Conservation (phyloP, 2,329 filamentous ascomycete genomes). For the Sporothrix protearum region DNA sequence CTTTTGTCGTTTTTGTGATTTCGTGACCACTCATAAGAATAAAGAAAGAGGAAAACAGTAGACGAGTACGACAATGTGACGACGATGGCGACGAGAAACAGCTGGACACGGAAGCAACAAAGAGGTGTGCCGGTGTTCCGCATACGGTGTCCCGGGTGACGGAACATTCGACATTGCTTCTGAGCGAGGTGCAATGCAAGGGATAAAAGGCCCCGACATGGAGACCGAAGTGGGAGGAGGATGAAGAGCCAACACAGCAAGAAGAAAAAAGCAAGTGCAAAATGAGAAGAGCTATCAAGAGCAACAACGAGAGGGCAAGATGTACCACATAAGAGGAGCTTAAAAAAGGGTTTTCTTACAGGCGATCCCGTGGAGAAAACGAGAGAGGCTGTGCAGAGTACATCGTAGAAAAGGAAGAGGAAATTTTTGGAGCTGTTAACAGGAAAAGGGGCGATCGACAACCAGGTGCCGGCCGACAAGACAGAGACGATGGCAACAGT, state of each 20-base stretch:
- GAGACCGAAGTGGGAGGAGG: not conserved
- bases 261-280: not conserved
- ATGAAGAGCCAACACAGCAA: not conserved
- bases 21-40: not conserved
- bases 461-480: not conserved
- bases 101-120: not conserved
- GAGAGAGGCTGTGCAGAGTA: not conserved
- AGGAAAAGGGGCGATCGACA: not conserved
- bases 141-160: not conserved
- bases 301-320: not conserved
- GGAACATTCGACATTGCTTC: not conserved
- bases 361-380: not conserved
- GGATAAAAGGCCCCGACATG: not conserved
- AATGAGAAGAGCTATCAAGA: not conserved
- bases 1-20: not conserved
- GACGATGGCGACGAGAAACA: not conserved
- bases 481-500: not conserved
- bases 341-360: not conserved
- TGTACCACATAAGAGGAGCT: not conserved
- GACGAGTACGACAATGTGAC: not conserved
- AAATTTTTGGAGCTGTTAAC: not conserved
- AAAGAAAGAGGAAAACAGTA: not conserved
- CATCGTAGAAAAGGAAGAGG: not conserved
- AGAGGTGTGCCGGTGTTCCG: not conserved
- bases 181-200: not conserved